Percentiles rank a stretch among this genome's conserved stretches.
These are phyloP conservation scores for Mycena maculata DNA, from an alignment of 768 basidiomycete species.

Conservation along the genomic window DNA sequence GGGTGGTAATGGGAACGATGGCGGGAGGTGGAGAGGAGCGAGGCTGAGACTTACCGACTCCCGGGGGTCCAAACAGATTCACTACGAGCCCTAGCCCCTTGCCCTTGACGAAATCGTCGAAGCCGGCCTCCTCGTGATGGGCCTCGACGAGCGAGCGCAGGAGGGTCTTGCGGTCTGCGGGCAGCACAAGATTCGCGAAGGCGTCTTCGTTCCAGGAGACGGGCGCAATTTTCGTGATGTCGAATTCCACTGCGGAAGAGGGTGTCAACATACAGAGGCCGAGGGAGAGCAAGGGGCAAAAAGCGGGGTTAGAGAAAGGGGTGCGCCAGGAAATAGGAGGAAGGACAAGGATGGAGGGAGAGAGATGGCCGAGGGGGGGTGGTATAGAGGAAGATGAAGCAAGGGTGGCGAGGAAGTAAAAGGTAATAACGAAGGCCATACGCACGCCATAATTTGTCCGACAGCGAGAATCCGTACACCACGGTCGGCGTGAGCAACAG, in stretches of 20 bases:
- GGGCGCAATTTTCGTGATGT: conserved; percentile 62
- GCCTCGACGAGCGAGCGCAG: conserved; percentile 67
- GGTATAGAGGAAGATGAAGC: not conserved
- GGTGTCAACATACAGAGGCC: not conserved
- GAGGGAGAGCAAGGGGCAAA: not conserved
- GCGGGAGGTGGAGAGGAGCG: not conserved
- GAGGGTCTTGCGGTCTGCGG: conserved; percentile 61
- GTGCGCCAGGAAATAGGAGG: not conserved
- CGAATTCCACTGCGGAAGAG: conserved; percentile 63
- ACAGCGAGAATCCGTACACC: conserved; percentile 72
- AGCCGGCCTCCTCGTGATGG: conserved; percentile 62
- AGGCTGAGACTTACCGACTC: conserved; percentile 55
- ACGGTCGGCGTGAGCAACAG: conserved; percentile 67
- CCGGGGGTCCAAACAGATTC: conserved; percentile 67
- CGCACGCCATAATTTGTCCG: conserved; percentile 70
- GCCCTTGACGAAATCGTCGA: conserved; percentile 72
- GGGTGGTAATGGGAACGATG: too few relatives aligned
- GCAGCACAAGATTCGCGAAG: conserved; percentile 70
- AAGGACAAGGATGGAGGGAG: not conserved
- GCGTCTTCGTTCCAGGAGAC: conserved; percentile 70
- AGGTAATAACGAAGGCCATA: not conserved
- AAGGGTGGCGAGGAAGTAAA: not conserved
- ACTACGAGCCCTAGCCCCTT: conserved; percentile 73
- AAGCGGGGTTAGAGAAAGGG: not conserved
- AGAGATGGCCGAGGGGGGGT: not conserved